These are phyloP conservation scores for Inga leiocalycina DNA, from an alignment of 306 rosid species.

Conservation along the genomic window DNA sequence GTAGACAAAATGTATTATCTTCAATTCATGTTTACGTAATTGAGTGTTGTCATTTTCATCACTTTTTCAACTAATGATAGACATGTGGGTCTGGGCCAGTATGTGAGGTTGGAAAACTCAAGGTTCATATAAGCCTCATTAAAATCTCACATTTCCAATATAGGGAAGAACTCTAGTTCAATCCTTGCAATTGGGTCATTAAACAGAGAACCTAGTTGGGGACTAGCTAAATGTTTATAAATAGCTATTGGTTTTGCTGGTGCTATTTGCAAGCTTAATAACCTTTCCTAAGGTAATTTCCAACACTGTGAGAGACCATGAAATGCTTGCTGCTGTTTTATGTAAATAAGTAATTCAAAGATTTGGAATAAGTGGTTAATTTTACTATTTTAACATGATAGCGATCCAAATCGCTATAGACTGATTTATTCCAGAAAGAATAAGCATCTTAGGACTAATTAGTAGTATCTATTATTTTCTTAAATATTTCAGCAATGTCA, in stretches of 20 bases:
- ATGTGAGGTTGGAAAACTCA: neutral
- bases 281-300: neutral
- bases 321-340: slow-evolving; percentile 9
- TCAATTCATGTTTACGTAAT: neutral
- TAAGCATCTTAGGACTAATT: too few relatives aligned
- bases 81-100: neutral
- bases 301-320: neutral
- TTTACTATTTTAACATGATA: neutral
- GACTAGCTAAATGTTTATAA: neutral
- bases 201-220: neutral
- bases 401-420: too few relatives aligned
- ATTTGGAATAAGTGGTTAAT: slow-evolving; percentile 6
- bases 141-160: neutral
- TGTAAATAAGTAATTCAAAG: slow-evolving; percentile 2
- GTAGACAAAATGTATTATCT: neutral
- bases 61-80: neutral
- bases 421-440: too few relatives aligned
- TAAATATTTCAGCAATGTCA: too few relatives aligned
- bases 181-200: neutral
- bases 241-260: neutral
- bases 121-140: neutral
- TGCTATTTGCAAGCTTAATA: neutral
- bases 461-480: too few relatives aligned
- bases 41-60: slow-evolving; percentile 2
- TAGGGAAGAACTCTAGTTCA: neutral